phyloP scores from a whole-genome alignment of 1,284 basidiomycete species.

The Lentinus polychrous region DNA sequence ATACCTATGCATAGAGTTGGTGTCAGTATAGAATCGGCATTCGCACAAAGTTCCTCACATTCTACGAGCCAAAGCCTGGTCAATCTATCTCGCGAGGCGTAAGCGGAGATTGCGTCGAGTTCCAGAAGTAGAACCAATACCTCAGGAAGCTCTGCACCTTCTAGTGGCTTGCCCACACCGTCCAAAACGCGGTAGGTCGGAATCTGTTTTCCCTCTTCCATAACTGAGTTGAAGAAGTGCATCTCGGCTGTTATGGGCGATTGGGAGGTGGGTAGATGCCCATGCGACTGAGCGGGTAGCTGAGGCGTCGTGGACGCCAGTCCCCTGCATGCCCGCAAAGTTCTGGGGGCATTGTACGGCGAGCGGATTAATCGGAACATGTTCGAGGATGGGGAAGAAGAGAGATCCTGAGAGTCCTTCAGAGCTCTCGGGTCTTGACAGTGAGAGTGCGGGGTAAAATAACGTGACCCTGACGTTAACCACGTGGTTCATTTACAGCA shows the following conservation, averaged over 20 bases:
- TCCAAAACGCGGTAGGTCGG: constrained; percentile 82
- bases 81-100: constrained; percentile 41
- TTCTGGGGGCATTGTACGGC: constrained; percentile 6
- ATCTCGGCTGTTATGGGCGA: constrained; percentile 64
- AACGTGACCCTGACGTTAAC: not conserved
- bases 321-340: constrained; percentile 13
- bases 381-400: constrained; percentile 10
- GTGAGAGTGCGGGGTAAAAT: constrained; percentile 3
- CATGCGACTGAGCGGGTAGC: constrained; percentile 25
- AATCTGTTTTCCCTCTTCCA: constrained; percentile 52
- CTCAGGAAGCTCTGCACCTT: constrained; percentile 70
- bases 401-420: constrained; percentile 4
- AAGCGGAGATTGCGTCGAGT: not conserved
- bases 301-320: constrained; percentile 21
- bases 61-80: constrained; percentile 62
- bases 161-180: constrained; percentile 63
- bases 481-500: not conserved
- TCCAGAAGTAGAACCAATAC: constrained; percentile 29
- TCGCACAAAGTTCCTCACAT: constrained; percentile 44
- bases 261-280: constrained; percentile 51
- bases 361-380: constrained; percentile 20
- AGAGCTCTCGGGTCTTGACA: not conserved
- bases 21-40: constrained; percentile 2
- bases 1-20: constrained; percentile 39
- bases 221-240: constrained; percentile 73